Percentiles rank a stretch among this genome's conserved stretches.
phyloP scores from a whole-genome alignment of 352 stramenopile species.

The Phytophthora capsici region DNA sequence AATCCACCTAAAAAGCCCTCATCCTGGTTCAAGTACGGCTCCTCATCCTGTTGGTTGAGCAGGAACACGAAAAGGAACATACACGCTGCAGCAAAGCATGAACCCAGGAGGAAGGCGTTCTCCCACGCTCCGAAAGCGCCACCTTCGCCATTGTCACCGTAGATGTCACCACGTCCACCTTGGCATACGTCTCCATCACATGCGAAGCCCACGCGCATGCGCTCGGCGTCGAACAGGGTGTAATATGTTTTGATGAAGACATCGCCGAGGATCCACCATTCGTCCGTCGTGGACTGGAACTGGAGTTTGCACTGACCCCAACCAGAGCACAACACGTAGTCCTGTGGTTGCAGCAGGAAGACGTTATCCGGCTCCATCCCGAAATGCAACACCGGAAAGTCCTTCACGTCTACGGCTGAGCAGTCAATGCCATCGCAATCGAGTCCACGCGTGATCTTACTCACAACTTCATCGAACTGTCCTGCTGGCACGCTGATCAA shows the following conservation, averaged over 20 bases:
- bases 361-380: constrained; percentile 87
- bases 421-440: constrained; percentile 78
- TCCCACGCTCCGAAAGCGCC: constrained; percentile 57
- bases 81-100: constrained; percentile 71
- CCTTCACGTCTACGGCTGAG: constrained; percentile 45
- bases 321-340: constrained; percentile 82
- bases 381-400: constrained; percentile 79
- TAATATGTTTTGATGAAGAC: constrained; percentile 94
- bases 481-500: constrained; percentile 82
- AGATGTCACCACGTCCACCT: constrained; percentile 72
- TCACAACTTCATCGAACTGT: constrained; percentile 70
- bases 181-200: constrained; percentile 83
- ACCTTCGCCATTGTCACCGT: constrained; percentile 51
- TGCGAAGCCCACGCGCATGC: constrained; percentile 88
- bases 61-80: constrained; percentile 87
- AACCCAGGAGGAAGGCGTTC: constrained; percentile 72
- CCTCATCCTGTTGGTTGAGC: constrained; percentile 79
- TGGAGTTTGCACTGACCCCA: constrained; percentile 82
- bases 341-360: constrained; percentile 78
- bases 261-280: constrained; percentile 91
- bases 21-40: constrained; percentile 32
- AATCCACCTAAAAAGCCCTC: constrained; percentile 34
- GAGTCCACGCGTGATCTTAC: constrained; percentile 63
- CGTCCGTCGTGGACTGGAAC: constrained; percentile 74
- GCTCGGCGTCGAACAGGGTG: constrained; percentile 90